Evolutionary conservation across 2,329 filamentous ascomycete species (phyloP), one percentile per base, ranked within the genome.

Genomic region (Sordariomycetes sp.): DNA sequence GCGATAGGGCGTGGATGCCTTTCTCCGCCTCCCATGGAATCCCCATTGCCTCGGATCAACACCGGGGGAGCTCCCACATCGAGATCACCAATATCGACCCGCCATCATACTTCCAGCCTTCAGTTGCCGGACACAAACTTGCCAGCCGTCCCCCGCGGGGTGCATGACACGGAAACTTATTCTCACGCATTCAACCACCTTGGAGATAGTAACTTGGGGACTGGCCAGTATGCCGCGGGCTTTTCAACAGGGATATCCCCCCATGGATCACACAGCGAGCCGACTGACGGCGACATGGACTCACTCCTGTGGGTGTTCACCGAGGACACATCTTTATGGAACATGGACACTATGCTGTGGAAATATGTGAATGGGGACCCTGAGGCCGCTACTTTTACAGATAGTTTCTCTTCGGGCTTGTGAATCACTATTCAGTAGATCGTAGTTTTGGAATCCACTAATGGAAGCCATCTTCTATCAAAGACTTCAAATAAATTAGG

Each of bases 301-400:
- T 37, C 61, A 3, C 34, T 61, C 18, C 54, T 60, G 12, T 60
- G 61, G 61, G 59, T 59, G 3, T 64, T 63, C n/a, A 50, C 62
- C 1, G 59, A 63, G 10, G 60, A 64, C 22, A 61, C 60, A 10
- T 54, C 60, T 11, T 14, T 62, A 12, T 64, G 62, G 62, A 64
- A 62, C 18, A 63, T 63, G 61, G 60, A 63, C 24, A 57, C 56
- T 6, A 57, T 59, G 20, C 46, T 64, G 20, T 61, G 62, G 20
- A 60, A 63, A 28, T 64, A 62, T 25, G 62, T 60, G 8, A 62
- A 63, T 25, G 63, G 60, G 12, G 62, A 63, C 32, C 22, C 46
- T 1, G 20, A 22, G 3, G 22, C 54, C 58, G 4, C 54, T 14
- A 16, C 35, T 48, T 11, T 46, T 35, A 18, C 58, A 55, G 1